Base-by-base conservation (phyloP, 2,329 filamentous ascomycete species). In the Eutypella sp. region DNA sequence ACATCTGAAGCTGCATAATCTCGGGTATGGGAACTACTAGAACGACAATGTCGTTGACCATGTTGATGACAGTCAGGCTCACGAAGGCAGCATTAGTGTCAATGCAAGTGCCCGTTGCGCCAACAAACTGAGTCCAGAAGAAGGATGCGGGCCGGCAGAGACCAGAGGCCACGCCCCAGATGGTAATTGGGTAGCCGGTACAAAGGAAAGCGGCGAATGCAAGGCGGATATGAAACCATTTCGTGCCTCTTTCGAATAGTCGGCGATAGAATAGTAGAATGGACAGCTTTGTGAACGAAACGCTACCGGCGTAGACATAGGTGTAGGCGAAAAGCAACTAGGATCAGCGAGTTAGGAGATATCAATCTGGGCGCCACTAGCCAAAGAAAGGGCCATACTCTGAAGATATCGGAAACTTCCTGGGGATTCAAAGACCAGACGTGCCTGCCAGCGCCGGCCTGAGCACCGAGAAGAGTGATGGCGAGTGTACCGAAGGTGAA, bases 231-330 rank as follows among this genome's bases (percentile, higher is more conserved):
- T 57, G 52, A 33, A 60, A 54, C 39, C 54, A 50, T 46, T 23
- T 46, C n/a, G 51, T 52, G 4, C 52, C 56, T n/a, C 60, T 49
- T 22, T 61, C 53, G 42, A 66, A 65, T 8, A 66, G 46, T 9
- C 61, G 59, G 19, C 56, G 56, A 38, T 66, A 66, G 47, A 64
- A 60, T 18, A 64, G 42, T 6, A 65, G 38, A 16, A 66, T 63
- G 22, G 61, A 63, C 29, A 58, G 42, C 44, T 63, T 63, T 6
- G 60, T 64, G 18, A 59, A 57, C 9, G 58, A 57, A 16, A 63
- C 57, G 4, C 55, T 54, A 5, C 52, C 54, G 2, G 57, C 59
- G 39, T 65, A 65, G n/a, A 65, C 51, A 16, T 48, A 58, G 3
- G 60, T 56, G 38, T 65, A 62, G 11, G 59, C 48, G 38, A 59